Conservation (phyloP, 2,329 filamentous ascomycete species). For the Furcasterigmium sp. region DNA sequence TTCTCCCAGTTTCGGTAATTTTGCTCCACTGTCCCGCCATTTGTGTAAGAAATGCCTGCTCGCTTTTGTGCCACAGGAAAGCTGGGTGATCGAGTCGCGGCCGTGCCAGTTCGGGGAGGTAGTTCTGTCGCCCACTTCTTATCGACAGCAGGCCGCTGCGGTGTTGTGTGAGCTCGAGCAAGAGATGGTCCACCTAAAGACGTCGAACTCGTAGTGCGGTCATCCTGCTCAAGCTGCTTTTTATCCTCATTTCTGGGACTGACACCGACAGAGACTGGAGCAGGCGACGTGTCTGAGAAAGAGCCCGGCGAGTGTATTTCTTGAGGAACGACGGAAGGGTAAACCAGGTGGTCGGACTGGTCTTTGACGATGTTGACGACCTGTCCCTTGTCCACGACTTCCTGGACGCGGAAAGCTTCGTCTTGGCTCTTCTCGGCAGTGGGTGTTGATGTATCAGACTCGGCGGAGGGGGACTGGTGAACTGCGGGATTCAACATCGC, state of each 20-base stretch:
- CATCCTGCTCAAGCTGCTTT: too few relatives aligned
- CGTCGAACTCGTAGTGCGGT: too few relatives aligned
- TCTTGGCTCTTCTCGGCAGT: slow-evolving; percentile 1
- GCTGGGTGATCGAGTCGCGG: slow-evolving; percentile 8
- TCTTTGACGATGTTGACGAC: slow-evolving; percentile 23
- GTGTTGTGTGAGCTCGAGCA: background rate
- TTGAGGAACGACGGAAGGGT: slow-evolving; percentile 25
- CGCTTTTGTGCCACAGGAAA: slow-evolving; percentile 14
- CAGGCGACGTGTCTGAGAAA: background rate
- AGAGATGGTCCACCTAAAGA: background rate
- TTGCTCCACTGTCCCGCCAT: slow-evolving; percentile 17
- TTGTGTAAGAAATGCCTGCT: slow-evolving; percentile 21
- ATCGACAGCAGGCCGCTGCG: slow-evolving; percentile 11
- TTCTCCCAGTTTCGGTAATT: slow-evolving; percentile 11
- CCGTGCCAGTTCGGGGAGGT: slow-evolving; percentile 2
- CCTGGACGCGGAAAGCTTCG: slow-evolving; percentile 19
- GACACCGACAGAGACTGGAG: too few relatives aligned
- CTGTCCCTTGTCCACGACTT: slow-evolving; percentile 17
- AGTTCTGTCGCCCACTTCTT: slow-evolving; percentile 17
- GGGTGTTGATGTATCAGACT: background rate
- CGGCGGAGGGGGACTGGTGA: background rate
- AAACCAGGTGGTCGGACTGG: slow-evolving; percentile 21
- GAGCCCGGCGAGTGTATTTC: slow-evolving; percentile 13
- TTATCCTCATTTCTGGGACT: too few relatives aligned
- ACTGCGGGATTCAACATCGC: background rate